Percentiles rank a stretch among this genome's conserved stretches.
Conservation (phyloP, 1,284 basidiomycete genomes). For the Cryptococcus depauperatus region DNA sequence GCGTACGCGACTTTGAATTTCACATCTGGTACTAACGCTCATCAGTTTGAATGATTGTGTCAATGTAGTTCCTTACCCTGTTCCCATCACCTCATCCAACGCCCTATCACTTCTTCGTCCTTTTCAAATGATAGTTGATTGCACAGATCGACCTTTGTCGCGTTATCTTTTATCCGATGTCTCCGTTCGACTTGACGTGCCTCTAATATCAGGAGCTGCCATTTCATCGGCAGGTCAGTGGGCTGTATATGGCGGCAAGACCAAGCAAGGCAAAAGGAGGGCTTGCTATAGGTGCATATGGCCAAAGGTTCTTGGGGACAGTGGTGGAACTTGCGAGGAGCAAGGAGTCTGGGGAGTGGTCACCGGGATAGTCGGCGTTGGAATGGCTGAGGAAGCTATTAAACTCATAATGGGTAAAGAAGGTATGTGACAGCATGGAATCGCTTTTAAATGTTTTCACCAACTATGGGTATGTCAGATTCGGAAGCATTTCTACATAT, state of each 20-base stretch:
- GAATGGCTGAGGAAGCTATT: constrained; percentile 86
- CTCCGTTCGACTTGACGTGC: constrained; percentile 62
- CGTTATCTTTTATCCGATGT: constrained; percentile 92
- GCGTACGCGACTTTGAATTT: constrained; percentile 47
- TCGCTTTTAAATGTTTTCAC: neutral
- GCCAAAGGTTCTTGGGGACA: constrained; percentile 59
- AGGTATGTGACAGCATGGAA: constrained; percentile 53
- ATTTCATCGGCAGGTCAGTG: constrained; percentile 88
- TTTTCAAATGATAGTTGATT: constrained; percentile 81
- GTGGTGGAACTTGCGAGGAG: constrained; percentile 75
- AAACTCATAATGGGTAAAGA: constrained; percentile 67
- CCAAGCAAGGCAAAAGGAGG: constrained; percentile 46
- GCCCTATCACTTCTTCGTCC: constrained; percentile 54
- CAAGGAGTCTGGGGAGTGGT: constrained; percentile 83
- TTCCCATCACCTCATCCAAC: constrained; percentile 56
- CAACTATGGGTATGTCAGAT: constrained; percentile 14
- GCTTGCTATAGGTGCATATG: constrained; percentile 96
- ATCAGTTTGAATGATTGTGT: constrained; percentile 63
- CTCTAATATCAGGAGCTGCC: constrained; percentile 87
- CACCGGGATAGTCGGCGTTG: constrained; percentile 80
- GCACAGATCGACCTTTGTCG: constrained; percentile 87
- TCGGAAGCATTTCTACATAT: constrained; percentile 23
- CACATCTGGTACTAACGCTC: neutral
- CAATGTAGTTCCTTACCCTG: constrained; percentile 51
- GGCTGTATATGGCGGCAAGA: constrained; percentile 54